phyloP scores from a whole-genome alignment of 2,329 filamentous ascomycete species.

The Fusarium oxysporum region DNA sequence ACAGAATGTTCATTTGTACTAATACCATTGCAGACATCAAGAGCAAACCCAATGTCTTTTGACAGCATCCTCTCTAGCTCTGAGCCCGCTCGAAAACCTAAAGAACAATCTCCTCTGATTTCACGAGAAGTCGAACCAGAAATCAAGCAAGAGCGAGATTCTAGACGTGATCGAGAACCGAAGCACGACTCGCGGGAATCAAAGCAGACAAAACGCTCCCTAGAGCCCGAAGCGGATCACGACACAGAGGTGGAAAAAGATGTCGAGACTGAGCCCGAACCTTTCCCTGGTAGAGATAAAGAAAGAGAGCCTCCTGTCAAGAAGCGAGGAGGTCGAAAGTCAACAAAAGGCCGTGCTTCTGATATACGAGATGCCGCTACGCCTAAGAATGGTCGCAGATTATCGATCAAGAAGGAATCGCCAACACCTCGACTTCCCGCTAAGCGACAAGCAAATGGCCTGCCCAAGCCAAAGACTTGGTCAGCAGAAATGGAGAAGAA shows the following conservation, averaged over 20 bases:
- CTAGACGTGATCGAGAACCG: conserved; percentile 29
- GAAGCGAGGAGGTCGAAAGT: conserved; percentile 50
- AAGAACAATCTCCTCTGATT: conserved; percentile 57
- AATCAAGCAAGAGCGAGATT: conserved; percentile 29
- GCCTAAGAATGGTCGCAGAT: conserved; percentile 62
- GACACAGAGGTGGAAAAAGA: conserved; percentile 52
- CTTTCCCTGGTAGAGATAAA: conserved; percentile 43
- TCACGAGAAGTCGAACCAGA: conserved; percentile 41
- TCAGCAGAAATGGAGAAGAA: conserved; percentile 63
- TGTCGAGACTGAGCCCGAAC: conserved; percentile 51
- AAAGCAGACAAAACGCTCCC: conserved; percentile 47
- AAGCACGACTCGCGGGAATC: conserved; percentile 37
- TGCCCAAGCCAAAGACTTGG: conserved; percentile 73
- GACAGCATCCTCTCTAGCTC: conserved; percentile 91
- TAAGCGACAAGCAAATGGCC: conserved; percentile 71
- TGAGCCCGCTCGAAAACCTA: conserved; percentile 71
- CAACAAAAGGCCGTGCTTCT: conserved; percentile 63
- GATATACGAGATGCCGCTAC: conserved; percentile 63
- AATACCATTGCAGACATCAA: conserved; percentile 67
- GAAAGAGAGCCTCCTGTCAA: conserved; percentile 46
- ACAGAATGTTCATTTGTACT: conserved; percentile 19
- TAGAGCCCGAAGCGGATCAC: conserved; percentile 43
- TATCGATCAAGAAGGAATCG: conserved; percentile 62
- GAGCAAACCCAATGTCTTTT: conserved; percentile 91
- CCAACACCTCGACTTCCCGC: conserved; percentile 60